These are phyloP conservation scores for Theobroma cacao DNA, from an alignment of 345 rosid species.

Conservation along the genomic window DNA sequence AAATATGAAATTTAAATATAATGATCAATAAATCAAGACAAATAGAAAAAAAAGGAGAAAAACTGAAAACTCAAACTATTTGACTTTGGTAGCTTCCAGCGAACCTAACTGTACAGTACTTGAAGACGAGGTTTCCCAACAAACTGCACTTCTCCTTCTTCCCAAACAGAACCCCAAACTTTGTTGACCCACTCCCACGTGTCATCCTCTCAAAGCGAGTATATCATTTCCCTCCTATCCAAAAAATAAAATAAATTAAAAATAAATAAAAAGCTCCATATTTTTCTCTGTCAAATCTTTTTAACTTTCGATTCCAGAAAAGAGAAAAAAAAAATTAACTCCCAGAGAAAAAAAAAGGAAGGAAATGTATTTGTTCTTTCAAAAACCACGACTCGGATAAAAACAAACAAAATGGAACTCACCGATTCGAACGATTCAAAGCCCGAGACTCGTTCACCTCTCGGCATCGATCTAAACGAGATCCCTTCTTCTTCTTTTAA, in stretches of 20 bases:
- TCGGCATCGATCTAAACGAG: slow-evolving; percentile 96
- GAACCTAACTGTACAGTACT: no score
- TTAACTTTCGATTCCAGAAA: not conserved
- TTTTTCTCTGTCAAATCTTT: not conserved
- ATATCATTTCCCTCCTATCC: not conserved
- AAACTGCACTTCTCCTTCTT: not conserved
- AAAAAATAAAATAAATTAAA: not conserved
- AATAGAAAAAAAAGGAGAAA: no score
- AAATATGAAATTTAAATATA: no score
- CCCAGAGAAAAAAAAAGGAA: not conserved
- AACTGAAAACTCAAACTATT: no score
- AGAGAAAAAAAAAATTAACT: not conserved
- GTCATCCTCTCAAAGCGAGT: not conserved
- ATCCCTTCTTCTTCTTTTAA: slow-evolving; percentile 57
- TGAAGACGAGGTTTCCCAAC: not conserved
- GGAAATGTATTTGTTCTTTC: slow-evolving; percentile 9
- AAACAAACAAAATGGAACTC: slow-evolving; percentile 11
- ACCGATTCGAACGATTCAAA: slow-evolving; percentile 31
- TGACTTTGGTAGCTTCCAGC: no score
- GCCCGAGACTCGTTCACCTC: slow-evolving; percentile 59
- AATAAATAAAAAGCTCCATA: not conserved
- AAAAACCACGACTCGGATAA: slow-evolving; percentile 7
- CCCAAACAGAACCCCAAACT: not conserved
- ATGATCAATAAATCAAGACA: no score
- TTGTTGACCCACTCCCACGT: not conserved